Percentiles rank a stretch among this genome's conserved stretches.
Conservation (phyloP, 1,284 basidiomycete genomes). For the Austroboletus sp. region DNA sequence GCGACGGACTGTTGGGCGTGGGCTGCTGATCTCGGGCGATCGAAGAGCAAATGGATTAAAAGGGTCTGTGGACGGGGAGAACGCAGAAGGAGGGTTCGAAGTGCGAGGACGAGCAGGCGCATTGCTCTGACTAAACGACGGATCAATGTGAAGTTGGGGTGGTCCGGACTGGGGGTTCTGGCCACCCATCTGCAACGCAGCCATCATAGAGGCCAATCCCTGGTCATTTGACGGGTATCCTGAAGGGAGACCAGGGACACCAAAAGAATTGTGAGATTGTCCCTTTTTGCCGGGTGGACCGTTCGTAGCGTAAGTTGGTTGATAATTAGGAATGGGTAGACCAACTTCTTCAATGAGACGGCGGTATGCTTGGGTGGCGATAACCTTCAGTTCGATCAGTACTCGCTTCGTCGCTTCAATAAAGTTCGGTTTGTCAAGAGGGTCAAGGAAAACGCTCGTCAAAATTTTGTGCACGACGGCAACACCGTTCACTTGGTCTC, state of each 20-base stretch:
- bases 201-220: slow-evolving; percentile 81
- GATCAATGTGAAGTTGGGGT: slow-evolving; percentile 65
- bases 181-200: slow-evolving; percentile 77
- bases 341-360: slow-evolving; percentile 91
- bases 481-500: slow-evolving; percentile 92
- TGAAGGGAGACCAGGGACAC: slow-evolving; percentile 65
- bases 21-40: slow-evolving; percentile 52
- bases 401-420: slow-evolving; percentile 85
- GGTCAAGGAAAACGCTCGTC: slow-evolving; percentile 76
- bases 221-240: slow-evolving; percentile 76
- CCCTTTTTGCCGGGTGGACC: slow-evolving; percentile 64
- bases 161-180: slow-evolving; percentile 76
- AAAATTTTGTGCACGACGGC: slow-evolving; percentile 91
- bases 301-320: slow-evolving; percentile 65
- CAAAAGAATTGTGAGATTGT: slow-evolving; percentile 50
- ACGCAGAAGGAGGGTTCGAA: slow-evolving; percentile 48
- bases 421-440: slow-evolving; percentile 59
- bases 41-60: slow-evolving; percentile 70
- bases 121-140: slow-evolving; percentile 42
- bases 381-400: slow-evolving; percentile 80
- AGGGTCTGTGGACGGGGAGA: slow-evolving; percentile 60
- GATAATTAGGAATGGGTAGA: slow-evolving; percentile 79
- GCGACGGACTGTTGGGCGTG: slow-evolving; percentile 49
- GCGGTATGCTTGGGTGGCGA: slow-evolving; percentile 87
- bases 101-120: slow-evolving; percentile 39